phyloP scores from a whole-genome alignment of 768 basidiomycete genomes.

The Dacryopinax primogenitus region DNA sequence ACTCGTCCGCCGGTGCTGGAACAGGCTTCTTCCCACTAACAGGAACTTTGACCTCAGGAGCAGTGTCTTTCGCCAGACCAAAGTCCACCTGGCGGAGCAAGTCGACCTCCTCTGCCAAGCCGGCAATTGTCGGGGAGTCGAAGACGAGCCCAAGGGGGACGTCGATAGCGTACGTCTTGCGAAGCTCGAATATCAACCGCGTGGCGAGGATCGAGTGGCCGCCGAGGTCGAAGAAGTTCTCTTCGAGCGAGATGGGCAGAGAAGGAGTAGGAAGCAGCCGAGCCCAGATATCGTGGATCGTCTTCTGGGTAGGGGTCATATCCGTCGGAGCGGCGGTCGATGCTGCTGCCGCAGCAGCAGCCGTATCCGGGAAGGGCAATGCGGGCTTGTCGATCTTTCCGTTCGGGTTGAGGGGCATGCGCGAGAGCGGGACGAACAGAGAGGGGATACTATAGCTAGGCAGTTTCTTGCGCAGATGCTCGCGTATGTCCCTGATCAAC shows the following conservation, averaged over 20 bases:
- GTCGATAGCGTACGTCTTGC: constrained; percentile 79
- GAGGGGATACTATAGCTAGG: constrained; percentile 90
- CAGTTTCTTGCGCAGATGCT: constrained; percentile 91
- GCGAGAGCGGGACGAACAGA: constrained; percentile 84
- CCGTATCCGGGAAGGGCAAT: constrained; percentile 96
- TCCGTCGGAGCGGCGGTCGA: constrained; percentile 26
- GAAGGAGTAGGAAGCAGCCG: constrained; percentile 67
- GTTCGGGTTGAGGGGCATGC: constrained; percentile 97
- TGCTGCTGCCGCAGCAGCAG: constrained; percentile 38
- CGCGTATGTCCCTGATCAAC: constrained; percentile 85
- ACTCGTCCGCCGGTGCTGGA: constrained; percentile 38
- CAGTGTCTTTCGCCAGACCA: constrained; percentile 41
- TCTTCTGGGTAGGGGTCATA: constrained; percentile 59
- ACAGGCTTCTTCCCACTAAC: constrained; percentile 17
- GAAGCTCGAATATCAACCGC: constrained; percentile 89
- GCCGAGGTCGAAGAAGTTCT: constrained; percentile 95
- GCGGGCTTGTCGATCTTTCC: constrained; percentile 99
- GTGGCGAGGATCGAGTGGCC: constrained; percentile 98
- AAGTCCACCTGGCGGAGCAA: constrained; percentile 63
- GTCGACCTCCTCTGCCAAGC: constrained; percentile 66
- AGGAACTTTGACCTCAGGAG: constrained; percentile 14
- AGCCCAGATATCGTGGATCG: constrained; percentile 75
- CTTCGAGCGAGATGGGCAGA: constrained; percentile 67
- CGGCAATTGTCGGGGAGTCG: constrained; percentile 71
- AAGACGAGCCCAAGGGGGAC: constrained; percentile 88